phyloP scores from a whole-genome alignment of 352 stramenopile species.

The Phytopythium montanum region DNA sequence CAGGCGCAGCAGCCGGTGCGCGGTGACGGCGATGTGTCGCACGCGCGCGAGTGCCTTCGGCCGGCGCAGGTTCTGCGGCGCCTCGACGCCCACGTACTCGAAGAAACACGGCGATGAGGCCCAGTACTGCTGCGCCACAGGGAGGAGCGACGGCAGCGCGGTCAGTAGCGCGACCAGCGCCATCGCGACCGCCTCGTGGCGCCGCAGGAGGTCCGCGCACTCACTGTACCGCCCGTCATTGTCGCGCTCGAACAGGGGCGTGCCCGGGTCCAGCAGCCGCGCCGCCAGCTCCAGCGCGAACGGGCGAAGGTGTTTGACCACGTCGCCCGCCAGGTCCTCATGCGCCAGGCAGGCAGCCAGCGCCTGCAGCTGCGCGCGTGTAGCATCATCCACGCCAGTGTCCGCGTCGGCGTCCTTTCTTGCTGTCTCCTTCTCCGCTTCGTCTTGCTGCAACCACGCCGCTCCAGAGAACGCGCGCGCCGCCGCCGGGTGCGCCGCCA shows the following conservation, averaged over 20 bases:
- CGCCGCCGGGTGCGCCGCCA: conserved; percentile 40
- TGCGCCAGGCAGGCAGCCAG: conserved; percentile 53
- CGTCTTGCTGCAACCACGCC: conserved; percentile 2
- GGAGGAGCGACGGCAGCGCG: conserved; percentile 50
- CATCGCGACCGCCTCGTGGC: conserved; percentile 43
- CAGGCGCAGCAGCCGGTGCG: conserved; percentile 47
- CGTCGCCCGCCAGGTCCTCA: conserved; percentile 31
- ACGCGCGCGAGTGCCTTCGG: conserved; percentile 32
- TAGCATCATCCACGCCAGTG: conserved; percentile 13
- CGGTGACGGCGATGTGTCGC: conserved; percentile 50
- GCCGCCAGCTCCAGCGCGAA: conserved; percentile 72
- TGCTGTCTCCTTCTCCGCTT: conserved; percentile 7
- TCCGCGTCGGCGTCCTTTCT: too few relatives aligned
- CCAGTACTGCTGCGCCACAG: conserved; percentile 62
- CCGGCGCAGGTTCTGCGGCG: conserved; percentile 32
- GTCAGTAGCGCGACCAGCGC: conserved; percentile 54
- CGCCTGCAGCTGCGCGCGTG: conserved; percentile 39
- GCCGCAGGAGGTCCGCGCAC: conserved; percentile 47
- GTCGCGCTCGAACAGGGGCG: conserved; percentile 39
- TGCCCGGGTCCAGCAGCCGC: conserved; percentile 48
- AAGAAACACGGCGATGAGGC: conserved; percentile 73
- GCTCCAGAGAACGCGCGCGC: conserved; percentile 17
- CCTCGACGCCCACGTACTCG: conserved; percentile 49
- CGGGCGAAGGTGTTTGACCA: conserved; percentile 61
- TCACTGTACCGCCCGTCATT: conserved; percentile 9